Percentiles rank a stretch among this genome's conserved stretches.
Conservation (phyloP, 345 rosid genomes). For the Tarenaya hassleriana region DNA sequence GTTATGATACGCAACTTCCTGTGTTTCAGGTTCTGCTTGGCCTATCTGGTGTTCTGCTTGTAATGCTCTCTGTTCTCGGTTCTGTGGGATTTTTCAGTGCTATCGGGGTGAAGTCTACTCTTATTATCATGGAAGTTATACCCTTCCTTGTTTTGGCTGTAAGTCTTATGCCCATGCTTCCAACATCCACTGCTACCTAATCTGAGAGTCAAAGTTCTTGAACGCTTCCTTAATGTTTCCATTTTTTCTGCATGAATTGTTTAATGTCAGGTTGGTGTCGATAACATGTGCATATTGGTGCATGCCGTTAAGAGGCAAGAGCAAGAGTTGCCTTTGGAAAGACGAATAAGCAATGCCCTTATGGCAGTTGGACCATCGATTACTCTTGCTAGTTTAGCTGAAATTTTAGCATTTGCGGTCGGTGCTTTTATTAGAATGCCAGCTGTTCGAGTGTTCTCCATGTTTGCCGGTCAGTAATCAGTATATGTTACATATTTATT, state of each 20-base stretch:
- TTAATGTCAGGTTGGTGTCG: conserved; percentile 79
- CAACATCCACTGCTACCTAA: not conserved
- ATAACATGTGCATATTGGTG: conserved; percentile 95
- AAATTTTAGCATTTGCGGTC: conserved; percentile 92
- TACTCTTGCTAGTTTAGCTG: conserved; percentile 93
- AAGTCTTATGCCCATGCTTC: conserved; percentile 33
- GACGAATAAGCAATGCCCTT: conserved; percentile 84
- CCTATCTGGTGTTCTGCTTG: conserved; percentile 90
- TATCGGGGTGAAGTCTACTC: conserved; percentile 85
- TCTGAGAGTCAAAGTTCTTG: not conserved
- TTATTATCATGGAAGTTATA: conserved; percentile 96
- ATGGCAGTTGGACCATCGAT: conserved; percentile 99
- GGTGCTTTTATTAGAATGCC: conserved; percentile 97
- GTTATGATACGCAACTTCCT: conserved; percentile 21
- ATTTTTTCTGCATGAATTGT: conserved; percentile 7
- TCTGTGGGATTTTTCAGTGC: conserved; percentile 96
- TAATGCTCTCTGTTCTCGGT: conserved; percentile 92
- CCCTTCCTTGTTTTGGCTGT: conserved; percentile 98
- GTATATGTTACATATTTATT: not conserved
- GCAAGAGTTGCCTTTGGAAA: conserved; percentile 67
- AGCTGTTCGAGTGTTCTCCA: conserved; percentile 93
- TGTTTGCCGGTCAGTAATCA: conserved; percentile 90
- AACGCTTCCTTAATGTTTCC: conserved; percentile 6
- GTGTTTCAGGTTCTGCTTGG: conserved; percentile 79
- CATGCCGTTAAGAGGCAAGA: conserved; percentile 95